Evolutionary conservation across 768 basidiomycete genomes (phyloP), one percentile per base, ranked within the genome.

Genomic region (Fibroporia radiculosa): DNA sequence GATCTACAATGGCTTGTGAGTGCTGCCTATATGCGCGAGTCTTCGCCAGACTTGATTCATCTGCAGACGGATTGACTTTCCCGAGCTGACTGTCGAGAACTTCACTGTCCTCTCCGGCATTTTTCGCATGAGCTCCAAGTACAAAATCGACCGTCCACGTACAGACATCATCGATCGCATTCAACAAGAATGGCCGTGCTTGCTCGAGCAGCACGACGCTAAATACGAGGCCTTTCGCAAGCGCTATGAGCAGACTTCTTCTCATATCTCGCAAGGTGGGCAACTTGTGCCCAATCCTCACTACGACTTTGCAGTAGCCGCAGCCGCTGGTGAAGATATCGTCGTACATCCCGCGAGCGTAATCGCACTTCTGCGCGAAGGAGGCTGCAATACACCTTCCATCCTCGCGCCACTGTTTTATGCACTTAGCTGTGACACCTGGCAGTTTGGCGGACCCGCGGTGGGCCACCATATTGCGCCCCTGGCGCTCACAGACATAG

Each of bases 161-260:
- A 42, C 56, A 1, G 58, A 62, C 19, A 57, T 67, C 38, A 33
- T 62, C 41, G 40, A 59, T 13, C 54, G 58, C 39, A 44, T 66
- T 23, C 51, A 57, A 24, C 55, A 55, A 14, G 62, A 65, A 42
- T 67, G 65, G 65, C 64, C 64, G 1, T 41, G 47, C 14, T 51
- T 51, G 1, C 56, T 61, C 20, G 47, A 43, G 6, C 40, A 55
- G 31, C 55, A 56, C 50, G 58, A 61, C 49, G 45, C 51, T 14
- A 52, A 51, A 22, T 40, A 40, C 46, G 36, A 25, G 44, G 52
- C 35, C 55, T 57, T 5, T 61, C 48, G 36, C n/a, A 40, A 31
- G 0, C 47, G 19, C 13, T 45, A 18, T 22, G 26, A 8, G 16
- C 23, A 13, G 43, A 26, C 39, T 37, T 48, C 48, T 45, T 44